Evolutionary conservation across 257 asterid species (phyloP).

Genomic region (Oldenlandia corymbosa): DNA sequence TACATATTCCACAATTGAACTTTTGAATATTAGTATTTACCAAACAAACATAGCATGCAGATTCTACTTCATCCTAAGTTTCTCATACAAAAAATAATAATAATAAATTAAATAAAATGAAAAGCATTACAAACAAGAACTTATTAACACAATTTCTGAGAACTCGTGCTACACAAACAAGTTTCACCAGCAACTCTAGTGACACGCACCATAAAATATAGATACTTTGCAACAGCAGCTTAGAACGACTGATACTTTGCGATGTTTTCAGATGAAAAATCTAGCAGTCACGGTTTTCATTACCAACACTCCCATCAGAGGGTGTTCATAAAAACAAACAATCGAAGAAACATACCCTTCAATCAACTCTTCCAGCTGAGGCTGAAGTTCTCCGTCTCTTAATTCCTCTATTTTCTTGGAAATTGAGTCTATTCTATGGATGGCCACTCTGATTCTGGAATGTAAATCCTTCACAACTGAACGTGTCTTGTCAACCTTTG

Average conservation of each 20-base stretch:
- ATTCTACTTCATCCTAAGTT: not conserved
- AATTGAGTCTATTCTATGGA: constrained; percentile 75
- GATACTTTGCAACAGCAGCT: not conserved
- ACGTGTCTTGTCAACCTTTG: constrained; percentile 68
- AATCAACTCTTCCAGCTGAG: constrained; percentile 93
- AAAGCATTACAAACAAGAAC: too few relatives aligned
- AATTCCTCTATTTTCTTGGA: constrained; percentile 85
- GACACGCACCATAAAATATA: too few relatives aligned
- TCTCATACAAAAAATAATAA: too few relatives aligned
- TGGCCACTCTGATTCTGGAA: constrained; percentile 81
- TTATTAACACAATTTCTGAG: too few relatives aligned
- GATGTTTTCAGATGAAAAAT: not conserved
- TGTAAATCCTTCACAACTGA: constrained; percentile 88
- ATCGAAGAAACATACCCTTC: constrained; percentile 54
- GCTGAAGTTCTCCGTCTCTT: constrained; percentile 86
- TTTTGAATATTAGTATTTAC: too few relatives aligned
- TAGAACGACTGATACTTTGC: not conserved
- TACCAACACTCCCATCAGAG: not conserved
- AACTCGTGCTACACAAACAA: too few relatives aligned
- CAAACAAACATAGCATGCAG: not conserved
- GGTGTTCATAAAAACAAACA: not conserved
- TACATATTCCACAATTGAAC: too few relatives aligned
- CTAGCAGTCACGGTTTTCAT: not conserved
- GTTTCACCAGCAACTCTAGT: too few relatives aligned
- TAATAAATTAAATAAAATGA: too few relatives aligned